These are phyloP conservation scores for Magnolia kwangsiensis DNA, from an alignment of 164 flowering plant genomes.

Conservation along the genomic window DNA sequence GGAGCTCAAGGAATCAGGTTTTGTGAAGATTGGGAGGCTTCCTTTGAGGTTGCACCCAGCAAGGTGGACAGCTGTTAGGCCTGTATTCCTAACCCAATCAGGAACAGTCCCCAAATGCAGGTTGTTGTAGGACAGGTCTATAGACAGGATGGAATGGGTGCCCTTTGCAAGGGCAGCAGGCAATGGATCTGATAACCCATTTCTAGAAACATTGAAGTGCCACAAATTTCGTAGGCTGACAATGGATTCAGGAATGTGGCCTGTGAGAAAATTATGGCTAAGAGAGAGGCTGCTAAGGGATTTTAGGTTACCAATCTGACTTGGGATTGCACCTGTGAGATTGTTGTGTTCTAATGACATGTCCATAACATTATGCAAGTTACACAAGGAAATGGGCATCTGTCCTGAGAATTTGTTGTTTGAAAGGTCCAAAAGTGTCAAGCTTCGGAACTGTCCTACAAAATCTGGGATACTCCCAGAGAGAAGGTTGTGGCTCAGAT, in stretches of 20 bases:
- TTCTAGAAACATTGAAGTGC: constrained; percentile 74
- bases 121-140: constrained; percentile 83
- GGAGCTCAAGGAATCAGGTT: constrained; percentile 51
- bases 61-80: constrained; percentile 56
- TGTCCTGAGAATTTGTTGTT: constrained; percentile 65
- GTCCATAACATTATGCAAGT: constrained; percentile 38
- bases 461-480: constrained; percentile 68
- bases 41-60: constrained; percentile 83
- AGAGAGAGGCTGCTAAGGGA: constrained; percentile 62
- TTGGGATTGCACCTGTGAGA: constrained; percentile 66
- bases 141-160: constrained; percentile 58
- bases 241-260: constrained; percentile 68
- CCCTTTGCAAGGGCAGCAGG: constrained; percentile 46
- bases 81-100: constrained; percentile 62
- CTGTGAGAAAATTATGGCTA: constrained; percentile 51
- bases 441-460: constrained; percentile 50
- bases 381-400: constrained; percentile 57
- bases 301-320: constrained; percentile 51
- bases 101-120: constrained; percentile 65
- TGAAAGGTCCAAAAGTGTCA: constrained; percentile 66
- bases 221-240: constrained; percentile 57
- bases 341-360: constrained; percentile 60
- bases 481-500: constrained; percentile 66
- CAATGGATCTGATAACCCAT: constrained; percentile 57
- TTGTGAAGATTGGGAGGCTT: constrained; percentile 56